Evolutionary conservation across 192 early-diverging fungal genomes (phyloP), one percentile per base, ranked within the genome.

Genomic region (Coemansia sp.): DNA sequence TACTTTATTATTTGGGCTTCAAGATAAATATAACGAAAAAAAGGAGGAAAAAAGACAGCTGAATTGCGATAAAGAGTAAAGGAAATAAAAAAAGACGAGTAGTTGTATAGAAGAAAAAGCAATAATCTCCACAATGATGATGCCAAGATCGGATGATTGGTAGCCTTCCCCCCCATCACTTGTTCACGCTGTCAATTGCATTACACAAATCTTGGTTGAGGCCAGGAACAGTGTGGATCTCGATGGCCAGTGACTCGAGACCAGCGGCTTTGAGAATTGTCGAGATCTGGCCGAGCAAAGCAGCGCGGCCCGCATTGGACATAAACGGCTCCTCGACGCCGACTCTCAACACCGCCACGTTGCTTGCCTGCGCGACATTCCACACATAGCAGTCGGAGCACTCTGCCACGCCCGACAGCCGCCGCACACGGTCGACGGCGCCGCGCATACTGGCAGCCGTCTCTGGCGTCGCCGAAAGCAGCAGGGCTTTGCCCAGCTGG

Each of bases 331-430:
- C 18, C 42, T 52, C 62, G 20, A 62, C 65, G 6, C 28, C 18
- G 28, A 77, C 65, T 28, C 74, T 64, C 34, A 77, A 22, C 24
- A 59, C 65, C 19, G 62, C 65, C 0, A 54, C 59, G 46, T 57
- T 34, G 2, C 30, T 51, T 29, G 54, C 70, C 18, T 50, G 62
- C 5, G 67, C 58, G 13, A 60, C 52, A 39, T 57, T 57, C 75
- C 75, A 78, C 51, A 62, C 63, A 55, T 61, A 53, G 64, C 42
- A 46, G n/a, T 13, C 18, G 1, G 39, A n/a, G 60, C 75, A 78
- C 29, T 25, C 64, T 0, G 60, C 53, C 0, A 73, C 76, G 5
- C 71, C 76, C 0, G 66, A 64, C n/a, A 78, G 39, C 19, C 55
- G 27, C 4, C 62, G 39, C 16, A 73, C 54, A 36, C 55, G 76